Evolutionary conservation across 1,284 basidiomycete species (phyloP).

Genomic region (Leccinum pachyderme): DNA sequence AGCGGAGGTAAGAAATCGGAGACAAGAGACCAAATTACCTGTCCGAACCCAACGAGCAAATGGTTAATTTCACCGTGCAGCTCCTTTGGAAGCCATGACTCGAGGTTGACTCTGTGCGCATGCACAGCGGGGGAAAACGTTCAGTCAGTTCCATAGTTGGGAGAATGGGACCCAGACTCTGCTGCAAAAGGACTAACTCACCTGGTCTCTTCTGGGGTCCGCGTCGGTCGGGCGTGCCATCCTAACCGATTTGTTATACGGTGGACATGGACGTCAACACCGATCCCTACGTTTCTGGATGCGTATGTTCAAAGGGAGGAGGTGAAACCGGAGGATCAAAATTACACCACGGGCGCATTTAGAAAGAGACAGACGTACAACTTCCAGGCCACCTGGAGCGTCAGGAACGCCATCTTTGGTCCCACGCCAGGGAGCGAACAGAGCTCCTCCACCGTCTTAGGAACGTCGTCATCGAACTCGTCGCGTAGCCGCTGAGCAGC

Average conservation of each 20-base stretch:
- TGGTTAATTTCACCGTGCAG: slow-evolving; percentile 84
- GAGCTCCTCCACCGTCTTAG: slow-evolving; percentile 82
- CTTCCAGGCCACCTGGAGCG: slow-evolving; percentile 84
- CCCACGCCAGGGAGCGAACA: slow-evolving; percentile 86
- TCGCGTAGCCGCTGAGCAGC: slow-evolving; percentile 68
- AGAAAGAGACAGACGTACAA: slow-evolving; percentile 46
- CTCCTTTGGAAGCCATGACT: slow-evolving; percentile 87
- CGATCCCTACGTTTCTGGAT: slow-evolving; percentile 85
- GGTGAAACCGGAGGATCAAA: not conserved
- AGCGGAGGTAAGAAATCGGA: not conserved
- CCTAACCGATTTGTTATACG: slow-evolving; percentile 89
- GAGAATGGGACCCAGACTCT: not conserved
- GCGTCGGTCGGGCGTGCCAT: slow-evolving; percentile 87
- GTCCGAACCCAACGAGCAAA: slow-evolving; percentile 90
- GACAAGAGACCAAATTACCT: slow-evolving; percentile 45
- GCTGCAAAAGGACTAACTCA: slow-evolving; percentile 23
- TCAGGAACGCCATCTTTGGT: slow-evolving; percentile 90
- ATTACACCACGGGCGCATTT: too few species aligned
- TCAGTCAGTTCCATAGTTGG: not conserved
- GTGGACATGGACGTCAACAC: slow-evolving; percentile 96
- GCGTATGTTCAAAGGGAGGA: not conserved
- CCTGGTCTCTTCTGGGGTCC: slow-evolving; percentile 87
- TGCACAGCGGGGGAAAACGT: not conserved
- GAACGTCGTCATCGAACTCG: slow-evolving; percentile 77
- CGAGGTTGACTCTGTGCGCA: slow-evolving; percentile 69